phyloP scores from a whole-genome alignment of 2,329 filamentous ascomycete genomes.

The Penicillium sp. region DNA sequence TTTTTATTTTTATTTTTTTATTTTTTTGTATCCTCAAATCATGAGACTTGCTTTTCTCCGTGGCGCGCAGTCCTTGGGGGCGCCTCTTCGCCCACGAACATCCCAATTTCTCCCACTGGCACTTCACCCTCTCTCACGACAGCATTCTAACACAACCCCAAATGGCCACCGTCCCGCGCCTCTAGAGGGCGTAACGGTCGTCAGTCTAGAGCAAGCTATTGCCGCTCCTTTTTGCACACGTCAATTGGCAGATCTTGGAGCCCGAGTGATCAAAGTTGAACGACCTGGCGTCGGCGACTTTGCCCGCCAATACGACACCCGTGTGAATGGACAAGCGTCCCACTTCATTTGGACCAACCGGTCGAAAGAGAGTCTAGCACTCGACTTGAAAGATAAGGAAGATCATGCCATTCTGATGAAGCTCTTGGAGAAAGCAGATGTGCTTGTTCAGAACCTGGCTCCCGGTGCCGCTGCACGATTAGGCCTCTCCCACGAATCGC shows the following conservation, averaged over 20 bases:
- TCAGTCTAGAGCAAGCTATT: conserved; percentile 60
- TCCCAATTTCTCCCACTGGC: neutral
- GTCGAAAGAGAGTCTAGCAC: conserved; percentile 58
- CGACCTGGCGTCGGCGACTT: conserved; percentile 58
- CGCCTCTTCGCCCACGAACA: neutral
- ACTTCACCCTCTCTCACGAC: neutral
- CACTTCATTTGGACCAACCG: conserved; percentile 63
- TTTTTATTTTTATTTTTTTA: neutral
- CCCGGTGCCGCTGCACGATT: conserved; percentile 55
- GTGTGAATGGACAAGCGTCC: conserved; percentile 55
- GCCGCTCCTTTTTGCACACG: conserved; percentile 60
- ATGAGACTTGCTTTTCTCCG: neutral
- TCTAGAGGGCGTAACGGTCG: conserved; percentile 54
- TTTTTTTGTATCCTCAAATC: neutral
- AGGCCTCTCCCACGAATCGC: conserved; percentile 52
- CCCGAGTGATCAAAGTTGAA: conserved; percentile 61
- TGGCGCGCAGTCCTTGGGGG: neutral
- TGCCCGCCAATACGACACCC: conserved; percentile 56
- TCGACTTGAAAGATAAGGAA: conserved; percentile 53
- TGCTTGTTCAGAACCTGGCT: conserved; percentile 59
- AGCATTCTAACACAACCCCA: conserved; percentile 8
- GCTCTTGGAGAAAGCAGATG: conserved; percentile 52
- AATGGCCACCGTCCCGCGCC: conserved; percentile 27
- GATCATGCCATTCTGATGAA: conserved; percentile 51
- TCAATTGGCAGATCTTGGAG: conserved; percentile 59